Percentiles rank a stretch among this genome's conserved stretches.
Conservation (phyloP, 148 eudicot genomes). For the Tetragonia tetragonoides region DNA sequence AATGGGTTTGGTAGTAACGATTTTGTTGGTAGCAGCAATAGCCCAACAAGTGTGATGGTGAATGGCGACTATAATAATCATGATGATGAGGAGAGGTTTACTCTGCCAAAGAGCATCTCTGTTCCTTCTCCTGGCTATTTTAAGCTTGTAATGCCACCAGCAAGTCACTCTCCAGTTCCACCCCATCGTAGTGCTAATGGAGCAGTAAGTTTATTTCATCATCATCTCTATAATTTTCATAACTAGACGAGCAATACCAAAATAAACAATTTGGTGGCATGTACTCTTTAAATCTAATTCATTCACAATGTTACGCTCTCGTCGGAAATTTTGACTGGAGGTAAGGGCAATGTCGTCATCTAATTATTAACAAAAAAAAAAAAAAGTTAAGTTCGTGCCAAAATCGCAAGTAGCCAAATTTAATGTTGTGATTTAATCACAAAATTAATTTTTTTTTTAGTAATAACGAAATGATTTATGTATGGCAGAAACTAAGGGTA, state of each 20-base stretch:
- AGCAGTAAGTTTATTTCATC: conserved; percentile 15
- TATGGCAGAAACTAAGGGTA: conserved; percentile 36
- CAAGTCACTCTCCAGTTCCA: not conserved
- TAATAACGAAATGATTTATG: not conserved
- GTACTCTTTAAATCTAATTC: too few species aligned
- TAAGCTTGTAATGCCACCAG: conserved; percentile 25
- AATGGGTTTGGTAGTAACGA: too few species aligned
- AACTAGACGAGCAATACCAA: too few species aligned
- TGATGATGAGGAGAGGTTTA: conserved; percentile 11
- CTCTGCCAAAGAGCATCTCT: conserved; percentile 62
- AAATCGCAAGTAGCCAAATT: too few species aligned
- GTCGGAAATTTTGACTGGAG: too few species aligned
- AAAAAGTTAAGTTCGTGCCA: too few species aligned
- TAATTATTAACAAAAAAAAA: too few species aligned
- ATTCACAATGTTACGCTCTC: too few species aligned
- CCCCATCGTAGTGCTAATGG: conserved; percentile 16
- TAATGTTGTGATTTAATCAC: too few species aligned
- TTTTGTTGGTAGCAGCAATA: conserved; percentile 18
- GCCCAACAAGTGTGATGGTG: conserved; percentile 45
- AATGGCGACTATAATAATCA: conserved; percentile 6
- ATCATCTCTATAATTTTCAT: too few species aligned
- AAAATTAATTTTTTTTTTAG: not conserved
- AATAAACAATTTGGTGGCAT: too few species aligned
- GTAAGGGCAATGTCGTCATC: too few species aligned
- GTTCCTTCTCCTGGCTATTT: conserved; percentile 52